Conservation (phyloP, 2,329 filamentous ascomycete genomes). For the Tothia fuscella region DNA sequence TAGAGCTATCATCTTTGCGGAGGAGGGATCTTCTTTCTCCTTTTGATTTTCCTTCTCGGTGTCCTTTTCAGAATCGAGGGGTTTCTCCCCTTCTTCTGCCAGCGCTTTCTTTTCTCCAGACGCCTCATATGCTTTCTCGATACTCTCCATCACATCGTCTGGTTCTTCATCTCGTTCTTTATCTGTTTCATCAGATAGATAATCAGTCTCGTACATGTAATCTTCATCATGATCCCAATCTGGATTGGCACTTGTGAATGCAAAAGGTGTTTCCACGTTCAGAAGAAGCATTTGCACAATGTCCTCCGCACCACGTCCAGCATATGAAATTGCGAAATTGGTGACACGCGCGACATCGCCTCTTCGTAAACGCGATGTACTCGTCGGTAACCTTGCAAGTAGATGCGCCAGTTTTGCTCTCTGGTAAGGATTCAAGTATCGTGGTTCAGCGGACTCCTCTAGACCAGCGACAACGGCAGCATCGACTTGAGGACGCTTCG, state of each 20-base stretch:
- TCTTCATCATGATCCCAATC: conserved; percentile 28
- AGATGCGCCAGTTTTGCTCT: conserved; percentile 77
- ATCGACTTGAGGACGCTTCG: conserved; percentile 28
- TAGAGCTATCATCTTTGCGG: conserved; percentile 65
- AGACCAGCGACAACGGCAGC: conserved; percentile 21
- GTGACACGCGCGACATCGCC: conserved; percentile 80
- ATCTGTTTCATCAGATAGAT: conserved; percentile 19
- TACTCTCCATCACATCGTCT: conserved; percentile 5
- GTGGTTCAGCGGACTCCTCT: conserved; percentile 34
- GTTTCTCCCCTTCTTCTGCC: no score
- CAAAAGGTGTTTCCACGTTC: conserved; percentile 69
- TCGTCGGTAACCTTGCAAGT: conserved; percentile 68
- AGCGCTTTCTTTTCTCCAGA: no score
- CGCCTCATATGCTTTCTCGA: no score
- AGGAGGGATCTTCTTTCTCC: conserved; percentile 50
- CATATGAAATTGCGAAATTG: conserved; percentile 79
- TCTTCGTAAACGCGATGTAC: conserved; percentile 60
- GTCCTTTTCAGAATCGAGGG: conserved; percentile 13
- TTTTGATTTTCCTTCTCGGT: not conserved
- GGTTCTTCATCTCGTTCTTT: conserved; percentile 1
- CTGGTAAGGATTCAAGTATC: conserved; percentile 69
- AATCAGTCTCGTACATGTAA: conserved; percentile 28
- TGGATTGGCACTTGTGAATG: conserved; percentile 59
- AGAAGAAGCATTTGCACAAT: conserved; percentile 78
- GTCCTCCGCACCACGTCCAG: conserved; percentile 74